Evolutionary conservation across 1,284 basidiomycete genomes (phyloP).

Genomic region (Melampsora americana): DNA sequence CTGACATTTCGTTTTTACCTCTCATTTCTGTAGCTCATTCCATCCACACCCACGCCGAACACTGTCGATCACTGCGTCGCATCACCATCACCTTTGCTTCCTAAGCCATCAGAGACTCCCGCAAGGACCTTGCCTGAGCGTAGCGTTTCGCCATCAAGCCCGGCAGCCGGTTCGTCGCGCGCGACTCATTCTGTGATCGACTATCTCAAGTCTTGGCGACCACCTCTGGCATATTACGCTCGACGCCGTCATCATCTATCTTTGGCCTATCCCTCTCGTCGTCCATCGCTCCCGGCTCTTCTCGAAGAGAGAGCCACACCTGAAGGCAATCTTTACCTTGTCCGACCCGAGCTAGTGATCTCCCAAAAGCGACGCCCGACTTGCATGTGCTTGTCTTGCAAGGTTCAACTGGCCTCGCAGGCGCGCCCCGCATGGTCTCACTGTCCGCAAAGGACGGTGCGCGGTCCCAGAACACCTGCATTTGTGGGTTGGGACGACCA

Average conservation of each 20-base stretch:
- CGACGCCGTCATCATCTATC: constrained; percentile 24
- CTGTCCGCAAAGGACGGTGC: background rate
- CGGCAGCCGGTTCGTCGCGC: no score
- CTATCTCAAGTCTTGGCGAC: constrained; percentile 34
- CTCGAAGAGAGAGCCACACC: constrained; percentile 13
- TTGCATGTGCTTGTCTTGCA: no score
- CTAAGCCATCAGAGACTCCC: no score
- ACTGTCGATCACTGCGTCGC: no score
- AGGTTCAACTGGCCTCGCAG: no score
- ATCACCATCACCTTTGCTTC: no score
- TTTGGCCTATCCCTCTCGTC: constrained; percentile 24
- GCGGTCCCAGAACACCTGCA: no score
- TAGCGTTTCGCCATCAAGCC: no score
- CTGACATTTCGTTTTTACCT: no score
- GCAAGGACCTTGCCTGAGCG: no score
- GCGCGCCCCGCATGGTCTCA: background rate
- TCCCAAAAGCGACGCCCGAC: background rate
- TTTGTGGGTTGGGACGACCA: constrained; percentile 12
- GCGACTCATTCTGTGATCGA: constrained; percentile 9
- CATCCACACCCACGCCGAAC: no score
- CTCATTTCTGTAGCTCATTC: no score
- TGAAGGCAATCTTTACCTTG: constrained; percentile 18
- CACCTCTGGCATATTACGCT: constrained; percentile 35
- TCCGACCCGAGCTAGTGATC: constrained; percentile 12
- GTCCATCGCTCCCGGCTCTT: constrained; percentile 16